Evolutionary conservation across 2,329 filamentous ascomycete genomes (phyloP).

Genomic region (Colletotrichum magnum): DNA sequence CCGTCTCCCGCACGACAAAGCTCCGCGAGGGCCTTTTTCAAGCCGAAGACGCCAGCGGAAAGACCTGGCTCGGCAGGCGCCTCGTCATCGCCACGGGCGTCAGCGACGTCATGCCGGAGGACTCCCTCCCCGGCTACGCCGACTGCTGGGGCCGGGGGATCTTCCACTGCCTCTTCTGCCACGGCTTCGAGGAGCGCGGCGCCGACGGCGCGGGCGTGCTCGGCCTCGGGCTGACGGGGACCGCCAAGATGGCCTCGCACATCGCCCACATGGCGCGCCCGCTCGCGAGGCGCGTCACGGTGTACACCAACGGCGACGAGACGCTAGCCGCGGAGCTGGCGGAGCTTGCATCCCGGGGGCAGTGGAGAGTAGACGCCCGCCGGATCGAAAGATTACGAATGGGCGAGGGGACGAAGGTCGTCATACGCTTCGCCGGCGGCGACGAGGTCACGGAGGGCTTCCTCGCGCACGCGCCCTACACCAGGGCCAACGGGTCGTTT

Average conservation of each 20-base stretch:
- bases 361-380: conserved; percentile 55
- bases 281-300: conserved; percentile 59
- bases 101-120: conserved; percentile 61
- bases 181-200: conserved; percentile 71
- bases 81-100: conserved; percentile 70
- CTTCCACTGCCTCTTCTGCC: conserved; percentile 73
- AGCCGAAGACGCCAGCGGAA: conserved; percentile 57
- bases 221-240: conserved; percentile 53
- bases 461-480: conserved; percentile 54
- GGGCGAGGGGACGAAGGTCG: conserved; percentile 46
- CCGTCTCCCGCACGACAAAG: conserved; percentile 47
- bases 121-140: conserved; percentile 64
- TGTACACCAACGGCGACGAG: conserved; percentile 65
- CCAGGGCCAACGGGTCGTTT: conserved; percentile 57
- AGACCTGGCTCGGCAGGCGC: conserved; percentile 63
- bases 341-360: conserved; percentile 46
- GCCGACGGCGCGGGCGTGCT: conserved; percentile 61
- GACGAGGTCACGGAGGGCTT: conserved; percentile 54
- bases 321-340: conserved; percentile 48
- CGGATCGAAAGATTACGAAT: conserved; percentile 49
- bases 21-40: conserved; percentile 50
- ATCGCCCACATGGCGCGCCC: conserved; percentile 59
- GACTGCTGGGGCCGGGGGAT: conserved; percentile 69
- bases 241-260: conserved; percentile 52
- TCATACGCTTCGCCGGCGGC: conserved; percentile 58